phyloP scores from a whole-genome alignment of 805 yeast species.

The Candida insectorum region DNA sequence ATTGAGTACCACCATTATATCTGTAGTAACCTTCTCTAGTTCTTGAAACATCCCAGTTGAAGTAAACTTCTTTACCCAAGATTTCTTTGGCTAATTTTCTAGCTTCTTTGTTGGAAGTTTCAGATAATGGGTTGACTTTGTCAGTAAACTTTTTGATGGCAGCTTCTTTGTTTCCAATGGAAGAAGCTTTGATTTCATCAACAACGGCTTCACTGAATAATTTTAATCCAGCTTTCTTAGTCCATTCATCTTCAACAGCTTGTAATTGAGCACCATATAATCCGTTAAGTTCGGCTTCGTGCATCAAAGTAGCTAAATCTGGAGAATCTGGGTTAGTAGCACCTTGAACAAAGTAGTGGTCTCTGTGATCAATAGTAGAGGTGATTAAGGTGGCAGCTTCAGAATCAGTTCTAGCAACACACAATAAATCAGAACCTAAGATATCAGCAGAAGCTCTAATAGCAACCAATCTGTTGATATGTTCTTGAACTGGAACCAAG shows the following conservation, averaged over 20 bases:
- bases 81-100: slow-evolving; percentile 69
- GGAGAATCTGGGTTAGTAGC: slow-evolving; percentile 80
- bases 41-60: slow-evolving; percentile 94
- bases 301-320: slow-evolving; percentile 73
- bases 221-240: slow-evolving; percentile 74
- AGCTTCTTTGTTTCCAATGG: slow-evolving; percentile 55
- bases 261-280: slow-evolving; percentile 67
- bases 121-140: slow-evolving; percentile 71
- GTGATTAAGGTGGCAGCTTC: slow-evolving; percentile 96
- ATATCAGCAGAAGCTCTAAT: slow-evolving; percentile 95
- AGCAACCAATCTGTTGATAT: slow-evolving; percentile 89
- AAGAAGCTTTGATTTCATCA: slow-evolving; percentile 68
- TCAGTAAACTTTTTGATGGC: slow-evolving; percentile 63
- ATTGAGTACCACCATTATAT: slow-evolving; percentile 93
- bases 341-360: slow-evolving; percentile 89
- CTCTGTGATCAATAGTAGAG: slow-evolving; percentile 90
- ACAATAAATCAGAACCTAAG: slow-evolving; percentile 78
- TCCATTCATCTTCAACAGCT: slow-evolving; percentile 79
- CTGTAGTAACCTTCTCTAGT: slow-evolving; percentile 97
- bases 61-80: slow-evolving; percentile 78
- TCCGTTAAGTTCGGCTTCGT: slow-evolving; percentile 77
- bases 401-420: slow-evolving; percentile 94
- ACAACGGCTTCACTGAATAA: slow-evolving; percentile 88
- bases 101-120: slow-evolving; percentile 77
- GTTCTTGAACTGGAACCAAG: slow-evolving; percentile 95